Conservation (phyloP, 1,284 basidiomycete species). For the Trichosporon inkin region DNA sequence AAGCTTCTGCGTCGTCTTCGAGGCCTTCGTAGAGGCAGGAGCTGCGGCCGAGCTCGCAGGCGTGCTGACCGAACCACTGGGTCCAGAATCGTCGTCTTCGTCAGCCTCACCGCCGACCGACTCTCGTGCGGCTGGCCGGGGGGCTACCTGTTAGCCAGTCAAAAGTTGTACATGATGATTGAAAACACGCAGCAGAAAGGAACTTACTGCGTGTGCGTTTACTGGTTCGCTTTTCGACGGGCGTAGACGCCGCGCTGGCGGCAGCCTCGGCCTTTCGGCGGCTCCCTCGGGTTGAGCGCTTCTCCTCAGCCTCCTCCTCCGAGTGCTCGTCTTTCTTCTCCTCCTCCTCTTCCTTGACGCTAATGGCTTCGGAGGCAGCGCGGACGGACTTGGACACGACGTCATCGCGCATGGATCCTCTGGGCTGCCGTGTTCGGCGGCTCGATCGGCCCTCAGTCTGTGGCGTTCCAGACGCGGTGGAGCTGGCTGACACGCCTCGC, state of each 20-base stretch:
- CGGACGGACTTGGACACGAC: slow-evolving; percentile 35
- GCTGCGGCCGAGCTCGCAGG: slow-evolving; percentile 14
- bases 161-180: slow-evolving; percentile 12
- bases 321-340: slow-evolving; percentile 27
- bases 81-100: slow-evolving; percentile 4
- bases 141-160: slow-evolving; percentile 36
- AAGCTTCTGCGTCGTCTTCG: slow-evolving; percentile 60
- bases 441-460: slow-evolving; percentile 14
- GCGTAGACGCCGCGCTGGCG: slow-evolving; percentile 14
- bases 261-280: slow-evolving; percentile 26
- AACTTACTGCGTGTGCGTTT: slow-evolving; percentile 21
- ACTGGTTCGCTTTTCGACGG: slow-evolving; percentile 18
- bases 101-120: slow-evolving; percentile 28
- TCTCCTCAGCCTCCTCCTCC: slow-evolving; percentile 24
- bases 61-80: neutral
- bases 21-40: slow-evolving; percentile 9
- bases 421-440: slow-evolving; percentile 21
- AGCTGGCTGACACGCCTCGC: slow-evolving; percentile 33
- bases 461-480: slow-evolving; percentile 30
- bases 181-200: neutral
- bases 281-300: slow-evolving; percentile 25
- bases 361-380: slow-evolving; percentile 30
- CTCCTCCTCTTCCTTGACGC: slow-evolving; percentile 32
- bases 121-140: slow-evolving; percentile 30
- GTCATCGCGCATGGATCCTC: slow-evolving; percentile 34